Base-by-base conservation (phyloP, 352 stramenopile species). In the Poterioochromonas sp. region DNA sequence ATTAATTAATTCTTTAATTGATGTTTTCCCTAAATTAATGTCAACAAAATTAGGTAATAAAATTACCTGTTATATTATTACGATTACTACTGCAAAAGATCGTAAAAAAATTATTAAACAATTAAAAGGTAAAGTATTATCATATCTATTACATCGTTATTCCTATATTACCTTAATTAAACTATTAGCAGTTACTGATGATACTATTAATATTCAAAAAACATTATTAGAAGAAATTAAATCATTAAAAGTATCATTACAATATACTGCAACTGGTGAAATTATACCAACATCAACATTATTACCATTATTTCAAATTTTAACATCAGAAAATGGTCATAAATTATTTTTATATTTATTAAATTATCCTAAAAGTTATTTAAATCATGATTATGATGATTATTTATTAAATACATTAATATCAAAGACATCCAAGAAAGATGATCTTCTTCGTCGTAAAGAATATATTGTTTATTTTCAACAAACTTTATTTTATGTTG, bases 191-290 rank as follows among this genome's bases (percentile, higher is more conserved):
- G 83, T 89, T 0, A 90, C 86, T 60, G 87, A 91, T 82, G 87
- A 91, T 80, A 91, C 87, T 35, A 85, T 91, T 1, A 85, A 85
- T 51, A 81, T 90, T n/a, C 86, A 90, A 51, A 91, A 91, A 77
- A 86, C 83, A 77, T 58, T 90, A 34, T 82, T 91, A n/a, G 84
- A 84, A 51, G 87, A 91, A 58, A 82, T 80, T 29, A 78, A 44
- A 51, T 82, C 76, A 63, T 41, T 62, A 44, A 32, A 70, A 79
- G 32, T n/a, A 39, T 12, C 69, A n/a, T 76, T 44, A 0, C 73
- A 79, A 20, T 71, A 39, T 1, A 64, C 62, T 15, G 74, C 76
- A 26, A 49, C 77, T n/a, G 83, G 62, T 29, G 69, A 80, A 2
- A 65, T 79, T 0, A 77, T 86, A n/a, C 63, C 77, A 32, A 44